phyloP scores from a whole-genome alignment of 495 filamentous ascomycete species.

The Thozetella sp. region DNA sequence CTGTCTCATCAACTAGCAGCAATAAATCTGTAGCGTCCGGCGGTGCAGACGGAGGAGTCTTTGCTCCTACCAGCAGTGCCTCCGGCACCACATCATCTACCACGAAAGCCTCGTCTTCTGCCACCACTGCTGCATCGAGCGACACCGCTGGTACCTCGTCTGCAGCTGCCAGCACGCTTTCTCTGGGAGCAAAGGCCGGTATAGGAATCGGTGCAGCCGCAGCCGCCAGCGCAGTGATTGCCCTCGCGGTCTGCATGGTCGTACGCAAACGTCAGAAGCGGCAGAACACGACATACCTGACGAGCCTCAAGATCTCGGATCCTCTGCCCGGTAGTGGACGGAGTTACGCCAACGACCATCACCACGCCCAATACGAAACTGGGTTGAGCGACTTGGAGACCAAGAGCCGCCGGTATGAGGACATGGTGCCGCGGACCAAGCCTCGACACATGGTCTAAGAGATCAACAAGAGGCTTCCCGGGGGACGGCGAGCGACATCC shows the following conservation, averaged over 20 bases:
- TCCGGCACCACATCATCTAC: not conserved
- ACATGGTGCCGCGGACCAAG: conserved; percentile 40
- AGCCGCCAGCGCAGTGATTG: conserved; percentile 25
- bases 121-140: conserved; percentile 11
- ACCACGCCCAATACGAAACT: conserved; percentile 22
- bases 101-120: conserved; percentile 1
- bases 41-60: too few relatives aligned
- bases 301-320: conserved; percentile 38
- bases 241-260: conserved; percentile 24
- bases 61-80: not conserved
- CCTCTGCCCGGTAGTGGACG: conserved; percentile 38
- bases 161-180: conserved; percentile 18
- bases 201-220: conserved; percentile 41
- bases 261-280: conserved; percentile 29
- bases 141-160: conserved; percentile 11
- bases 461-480: not conserved
- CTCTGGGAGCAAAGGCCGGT: conserved; percentile 38
- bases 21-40: too few relatives aligned
- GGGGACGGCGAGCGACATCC: not conserved
- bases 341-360: conserved; percentile 27
- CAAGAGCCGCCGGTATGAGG: conserved; percentile 45
- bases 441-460: conserved; percentile 45
- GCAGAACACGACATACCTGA: conserved; percentile 13
- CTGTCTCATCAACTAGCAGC: too few relatives aligned
- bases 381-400: conserved; percentile 34